Evolutionary conservation across 2,329 filamentous ascomycete species (phyloP).

Genomic region (Pestalotiopsis sp.): DNA sequence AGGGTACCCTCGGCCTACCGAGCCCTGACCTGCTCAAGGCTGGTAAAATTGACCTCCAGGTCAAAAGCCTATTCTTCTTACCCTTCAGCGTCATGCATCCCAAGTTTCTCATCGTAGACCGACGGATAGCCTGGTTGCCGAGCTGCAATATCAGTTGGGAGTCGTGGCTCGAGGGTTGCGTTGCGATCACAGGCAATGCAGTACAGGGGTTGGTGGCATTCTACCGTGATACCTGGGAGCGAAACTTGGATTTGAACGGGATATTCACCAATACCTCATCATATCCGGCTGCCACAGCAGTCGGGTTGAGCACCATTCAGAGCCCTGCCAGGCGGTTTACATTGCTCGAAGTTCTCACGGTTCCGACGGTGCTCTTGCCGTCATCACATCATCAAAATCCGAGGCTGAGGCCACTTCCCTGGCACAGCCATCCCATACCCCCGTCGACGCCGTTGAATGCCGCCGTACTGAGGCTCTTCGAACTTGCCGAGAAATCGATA

Average conservation of each 20-base stretch:
- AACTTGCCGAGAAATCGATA: slow-evolving; percentile 59
- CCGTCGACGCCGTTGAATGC: slow-evolving; percentile 71
- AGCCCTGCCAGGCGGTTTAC: slow-evolving; percentile 24
- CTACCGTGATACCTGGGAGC: slow-evolving; percentile 70
- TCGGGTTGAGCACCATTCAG: slow-evolving; percentile 23
- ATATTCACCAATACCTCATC: neutral
- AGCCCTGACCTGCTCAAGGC: slow-evolving; percentile 51
- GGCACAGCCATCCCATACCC: slow-evolving; percentile 49
- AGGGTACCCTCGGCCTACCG: slow-evolving; percentile 65
- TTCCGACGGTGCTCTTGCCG: slow-evolving; percentile 69
- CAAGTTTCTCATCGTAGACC: slow-evolving; percentile 79
- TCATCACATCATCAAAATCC: slow-evolving; percentile 75
- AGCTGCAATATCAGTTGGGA: slow-evolving; percentile 89
- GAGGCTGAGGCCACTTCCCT: slow-evolving; percentile 62
- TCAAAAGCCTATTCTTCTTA: slow-evolving; percentile 79
- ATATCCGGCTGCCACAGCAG: neutral
- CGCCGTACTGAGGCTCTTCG: slow-evolving; percentile 64
- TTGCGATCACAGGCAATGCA: slow-evolving; percentile 66
- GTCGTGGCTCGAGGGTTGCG: slow-evolving; percentile 80
- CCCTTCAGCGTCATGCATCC: slow-evolving; percentile 89
- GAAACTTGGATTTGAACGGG: slow-evolving; percentile 21
- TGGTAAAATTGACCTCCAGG: slow-evolving; percentile 65
- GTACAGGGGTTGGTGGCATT: slow-evolving; percentile 67
- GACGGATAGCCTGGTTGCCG: slow-evolving; percentile 67
- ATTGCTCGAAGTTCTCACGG: slow-evolving; percentile 22